These are phyloP conservation scores for Populus hybrid DNA, from an alignment of 441 rosid genomes.

Conservation along the genomic window DNA sequence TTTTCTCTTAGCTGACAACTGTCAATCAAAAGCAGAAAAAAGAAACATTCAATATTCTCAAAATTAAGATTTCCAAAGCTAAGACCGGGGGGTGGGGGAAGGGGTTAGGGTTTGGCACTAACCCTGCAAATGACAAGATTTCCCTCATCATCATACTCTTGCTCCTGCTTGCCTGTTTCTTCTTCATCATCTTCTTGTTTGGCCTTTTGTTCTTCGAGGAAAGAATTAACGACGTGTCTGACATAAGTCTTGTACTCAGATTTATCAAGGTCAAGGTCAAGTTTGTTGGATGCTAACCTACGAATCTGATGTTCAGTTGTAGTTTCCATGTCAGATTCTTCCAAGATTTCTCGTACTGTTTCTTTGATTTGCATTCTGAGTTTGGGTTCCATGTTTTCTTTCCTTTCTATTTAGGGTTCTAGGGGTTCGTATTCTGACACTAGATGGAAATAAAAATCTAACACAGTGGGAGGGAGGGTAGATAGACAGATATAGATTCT, in stretches of 20 bases:
- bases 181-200: conserved; percentile 31
- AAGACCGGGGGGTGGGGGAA: not conserved
- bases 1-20: conserved; percentile 73
- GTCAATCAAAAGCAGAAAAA: conserved; percentile 5
- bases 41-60: not conserved
- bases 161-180: conserved; percentile 15
- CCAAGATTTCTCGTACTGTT: conserved; percentile 58
- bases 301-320: conserved; percentile 77
- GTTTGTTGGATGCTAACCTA: conserved; percentile 55
- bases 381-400: conserved; percentile 46
- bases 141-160: conserved; percentile 72
- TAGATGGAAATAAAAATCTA: not conserved
- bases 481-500: not conserved
- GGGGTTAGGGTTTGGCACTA: conserved; percentile 6
- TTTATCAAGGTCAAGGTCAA: conserved; percentile 59
- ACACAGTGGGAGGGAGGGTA: not conserved
- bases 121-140: conserved; percentile 80
- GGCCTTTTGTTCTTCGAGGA: conserved; percentile 52
- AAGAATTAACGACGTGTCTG: conserved; percentile 50
- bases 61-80: not conserved
- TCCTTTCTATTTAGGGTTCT: not conserved
- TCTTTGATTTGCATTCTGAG: conserved; percentile 45
- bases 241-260: conserved; percentile 58
- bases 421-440: not conserved
- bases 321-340: conserved; percentile 63